Conservation (phyloP, 257 asterid species). For the Linderniella brevidens region DNA sequence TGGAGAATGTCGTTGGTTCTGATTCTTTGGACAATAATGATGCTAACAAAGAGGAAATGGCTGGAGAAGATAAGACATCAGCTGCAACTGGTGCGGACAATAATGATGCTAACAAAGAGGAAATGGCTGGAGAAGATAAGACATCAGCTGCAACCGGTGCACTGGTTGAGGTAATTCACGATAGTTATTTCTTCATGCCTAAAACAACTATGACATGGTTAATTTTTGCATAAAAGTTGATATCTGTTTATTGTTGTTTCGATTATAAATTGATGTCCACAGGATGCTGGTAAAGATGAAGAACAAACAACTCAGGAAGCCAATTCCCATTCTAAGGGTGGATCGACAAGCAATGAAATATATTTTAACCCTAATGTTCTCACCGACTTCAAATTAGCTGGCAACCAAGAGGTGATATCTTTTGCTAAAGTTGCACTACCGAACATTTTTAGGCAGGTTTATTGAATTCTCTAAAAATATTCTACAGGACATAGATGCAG, state of each 20-base stretch:
- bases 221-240: too few species aligned
- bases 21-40: constrained; percentile 24
- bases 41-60: constrained; percentile 18
- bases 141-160: constrained; percentile 16
- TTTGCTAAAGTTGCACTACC: constrained; percentile 7
- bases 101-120: constrained; percentile 20
- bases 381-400: constrained; percentile 77
- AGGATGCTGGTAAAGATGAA: constrained; percentile 22
- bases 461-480: constrained; percentile 10
- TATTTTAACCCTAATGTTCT: constrained; percentile 80
- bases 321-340: constrained; percentile 19
- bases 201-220: too few species aligned
- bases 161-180: too few species aligned
- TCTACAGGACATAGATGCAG: constrained; percentile 60
- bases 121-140: constrained; percentile 15
- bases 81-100: constrained; percentile 15
- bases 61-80: constrained; percentile 17
- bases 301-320: constrained; percentile 17
- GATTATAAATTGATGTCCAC: constrained; percentile 8
- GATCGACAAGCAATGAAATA: constrained; percentile 30
- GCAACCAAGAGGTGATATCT: constrained; percentile 48
- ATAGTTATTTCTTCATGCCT: too few species aligned
- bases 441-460: constrained; percentile 5
- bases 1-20: constrained; percentile 15
- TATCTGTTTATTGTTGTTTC: too few species aligned